Percentiles rank a stretch among this genome's conserved stretches.
phyloP scores from a whole-genome alignment of 2,329 filamentous ascomycete species.

The Ceratocystis cubensis region DNA sequence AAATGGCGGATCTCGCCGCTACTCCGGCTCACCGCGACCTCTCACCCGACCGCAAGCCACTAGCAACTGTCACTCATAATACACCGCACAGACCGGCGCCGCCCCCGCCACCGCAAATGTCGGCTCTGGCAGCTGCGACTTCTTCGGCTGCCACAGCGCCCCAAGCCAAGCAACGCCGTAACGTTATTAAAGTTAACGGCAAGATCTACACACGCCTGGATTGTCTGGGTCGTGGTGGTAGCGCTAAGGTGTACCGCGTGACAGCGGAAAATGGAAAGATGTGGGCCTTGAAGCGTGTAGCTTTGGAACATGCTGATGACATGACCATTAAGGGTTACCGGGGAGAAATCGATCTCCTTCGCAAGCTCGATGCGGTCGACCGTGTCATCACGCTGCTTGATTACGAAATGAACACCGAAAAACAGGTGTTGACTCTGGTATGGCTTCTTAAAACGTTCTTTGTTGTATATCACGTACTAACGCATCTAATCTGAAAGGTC shows the following conservation, averaged over 20 bases:
- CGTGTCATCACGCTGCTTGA: conserved; percentile 84
- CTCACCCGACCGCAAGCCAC: conserved; percentile 45
- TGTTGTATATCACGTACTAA: not conserved
- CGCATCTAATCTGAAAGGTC: conserved; percentile 41
- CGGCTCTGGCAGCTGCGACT: conserved; percentile 81
- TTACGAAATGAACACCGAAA: conserved; percentile 86
- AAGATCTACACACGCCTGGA: conserved; percentile 84
- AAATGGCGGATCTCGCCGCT: conserved; percentile 11
- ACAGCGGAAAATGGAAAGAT: conserved; percentile 95
- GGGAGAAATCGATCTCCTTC: conserved; percentile 85
- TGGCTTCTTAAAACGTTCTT: conserved; percentile 28
- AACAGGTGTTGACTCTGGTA: conserved; percentile 75
- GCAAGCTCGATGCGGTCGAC: conserved; percentile 70
- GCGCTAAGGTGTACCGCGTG: conserved; percentile 87
- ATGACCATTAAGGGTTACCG: conserved; percentile 74
- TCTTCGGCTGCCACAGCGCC: conserved; percentile 34
- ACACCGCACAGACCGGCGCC: conserved; percentile 69
- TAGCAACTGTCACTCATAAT: conserved; percentile 44
- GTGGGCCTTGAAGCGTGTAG: conserved; percentile 86
- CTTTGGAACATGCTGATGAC: conserved; percentile 80
- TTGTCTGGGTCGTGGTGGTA: conserved; percentile 82
- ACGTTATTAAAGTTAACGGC: conserved; percentile 77
- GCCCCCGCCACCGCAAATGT: conserved; percentile 89
- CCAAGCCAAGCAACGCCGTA: conserved; percentile 62
- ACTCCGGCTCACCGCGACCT: conserved; percentile 21